Evolutionary conservation across 768 basidiomycete species (phyloP).

Genomic region (Auricularia cornea): DNA sequence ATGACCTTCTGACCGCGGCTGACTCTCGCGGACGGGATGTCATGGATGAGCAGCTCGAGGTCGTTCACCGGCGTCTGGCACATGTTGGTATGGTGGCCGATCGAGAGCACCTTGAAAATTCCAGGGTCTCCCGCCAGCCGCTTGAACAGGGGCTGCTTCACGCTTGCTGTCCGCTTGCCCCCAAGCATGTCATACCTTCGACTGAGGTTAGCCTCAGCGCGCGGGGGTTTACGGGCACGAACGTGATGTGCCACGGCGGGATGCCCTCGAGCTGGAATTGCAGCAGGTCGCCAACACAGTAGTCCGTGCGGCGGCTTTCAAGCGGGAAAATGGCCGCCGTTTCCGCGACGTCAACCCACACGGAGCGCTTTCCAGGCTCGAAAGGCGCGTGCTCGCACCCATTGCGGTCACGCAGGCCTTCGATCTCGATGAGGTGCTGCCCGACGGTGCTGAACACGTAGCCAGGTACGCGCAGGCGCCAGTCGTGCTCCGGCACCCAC

Average conservation of each 20-base stretch:
- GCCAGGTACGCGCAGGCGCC: slow-evolving; percentile 64
- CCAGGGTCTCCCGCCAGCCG: slow-evolving; percentile 75
- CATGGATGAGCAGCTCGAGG: slow-evolving; percentile 63
- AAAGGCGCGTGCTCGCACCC: slow-evolving; percentile 69
- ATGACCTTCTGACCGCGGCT: slow-evolving; percentile 73
- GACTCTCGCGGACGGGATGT: slow-evolving; percentile 85
- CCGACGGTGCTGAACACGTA: slow-evolving; percentile 75
- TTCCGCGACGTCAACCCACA: slow-evolving; percentile 93
- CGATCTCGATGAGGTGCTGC: slow-evolving; percentile 70
- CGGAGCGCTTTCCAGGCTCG: slow-evolving; percentile 46
- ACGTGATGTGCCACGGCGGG: slow-evolving; percentile 89
- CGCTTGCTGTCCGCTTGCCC: slow-evolving; percentile 62
- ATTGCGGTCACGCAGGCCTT: slow-evolving; percentile 70
- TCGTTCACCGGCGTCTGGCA: slow-evolving; percentile 79
- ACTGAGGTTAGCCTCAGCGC: not conserved
- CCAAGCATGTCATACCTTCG: slow-evolving; percentile 74
- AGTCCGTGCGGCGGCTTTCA: slow-evolving; percentile 57
- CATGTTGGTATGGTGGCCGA: slow-evolving; percentile 89
- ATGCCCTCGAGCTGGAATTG: slow-evolving; percentile 93
- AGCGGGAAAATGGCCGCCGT: slow-evolving; percentile 87
- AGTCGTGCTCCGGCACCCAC: slow-evolving; percentile 38
- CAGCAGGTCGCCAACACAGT: slow-evolving; percentile 82
- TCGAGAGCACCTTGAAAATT: slow-evolving; percentile 74
- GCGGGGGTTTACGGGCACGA: slow-evolving; percentile 16
- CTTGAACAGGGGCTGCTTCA: slow-evolving; percentile 77